These are phyloP conservation scores for Globisporangium splendens DNA, from an alignment of 352 stramenopile genomes.

Conservation along the genomic window DNA sequence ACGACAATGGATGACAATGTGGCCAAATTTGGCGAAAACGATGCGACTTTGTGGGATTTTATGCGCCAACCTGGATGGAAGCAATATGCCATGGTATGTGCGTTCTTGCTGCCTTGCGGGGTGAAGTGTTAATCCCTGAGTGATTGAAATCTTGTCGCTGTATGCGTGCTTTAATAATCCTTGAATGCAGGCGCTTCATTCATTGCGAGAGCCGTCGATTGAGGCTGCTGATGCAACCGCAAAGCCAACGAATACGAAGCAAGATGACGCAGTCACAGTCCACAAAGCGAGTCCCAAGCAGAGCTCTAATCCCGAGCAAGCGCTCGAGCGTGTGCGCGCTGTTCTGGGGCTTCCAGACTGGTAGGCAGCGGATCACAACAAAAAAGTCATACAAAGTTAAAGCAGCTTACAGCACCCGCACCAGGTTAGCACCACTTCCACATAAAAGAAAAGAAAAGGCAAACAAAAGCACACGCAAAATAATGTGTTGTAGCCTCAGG, in stretches of 20 bases:
- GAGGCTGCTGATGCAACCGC: background rate
- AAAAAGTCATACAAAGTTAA: too few species aligned
- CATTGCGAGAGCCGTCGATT: background rate
- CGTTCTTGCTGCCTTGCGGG: background rate
- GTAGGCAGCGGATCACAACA: background rate
- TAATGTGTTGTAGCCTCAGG: constrained; percentile 3
- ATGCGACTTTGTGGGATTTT: constrained; percentile 18
- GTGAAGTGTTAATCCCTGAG: too few species aligned
- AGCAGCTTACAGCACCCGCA: too few species aligned
- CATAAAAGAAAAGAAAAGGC: background rate
- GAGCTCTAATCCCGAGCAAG: constrained; percentile 7
- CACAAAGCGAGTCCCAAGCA: background rate
- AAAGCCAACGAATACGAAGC: too few species aligned
- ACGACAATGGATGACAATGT: constrained; percentile 6
- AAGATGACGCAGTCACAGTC: background rate
- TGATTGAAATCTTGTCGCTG: too few species aligned
- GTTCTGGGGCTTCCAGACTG: constrained; percentile 22
- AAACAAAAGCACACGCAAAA: background rate
- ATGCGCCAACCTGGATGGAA: constrained; percentile 25
- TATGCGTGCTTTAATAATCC: too few species aligned
- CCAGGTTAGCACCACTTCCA: background rate
- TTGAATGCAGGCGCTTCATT: background rate
- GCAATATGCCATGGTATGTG: constrained; percentile 23
- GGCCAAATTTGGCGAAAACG: constrained; percentile 12
- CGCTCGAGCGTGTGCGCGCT: constrained; percentile 21